A percentile compares a stretch with the other conserved stretches of the same genome.
Evolutionary conservation across 73 alveolate genomes (phyloP).

Genomic region (Diophrys appendiculata): DNA sequence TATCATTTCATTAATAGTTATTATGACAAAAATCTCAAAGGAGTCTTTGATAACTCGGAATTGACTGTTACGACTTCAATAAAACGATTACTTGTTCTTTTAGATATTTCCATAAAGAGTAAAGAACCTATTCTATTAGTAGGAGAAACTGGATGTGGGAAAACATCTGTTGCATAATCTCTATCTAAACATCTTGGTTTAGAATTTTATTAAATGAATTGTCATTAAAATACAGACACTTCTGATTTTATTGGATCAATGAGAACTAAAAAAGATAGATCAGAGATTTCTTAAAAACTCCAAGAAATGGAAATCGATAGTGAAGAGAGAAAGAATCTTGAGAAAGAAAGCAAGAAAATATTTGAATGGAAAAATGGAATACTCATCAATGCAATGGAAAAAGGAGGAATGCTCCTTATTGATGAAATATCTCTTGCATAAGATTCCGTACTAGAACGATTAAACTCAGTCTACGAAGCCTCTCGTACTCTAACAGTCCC

Average conservation of each 20-base stretch:
- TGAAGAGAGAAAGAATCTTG: background rate
- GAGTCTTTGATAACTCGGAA: constrained; percentile 16
- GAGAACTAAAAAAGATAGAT: constrained; percentile 59
- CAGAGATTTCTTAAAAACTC: background rate
- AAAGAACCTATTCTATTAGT: constrained; percentile 98
- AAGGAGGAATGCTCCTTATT: constrained; percentile 93
- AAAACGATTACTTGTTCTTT: constrained; percentile 63
- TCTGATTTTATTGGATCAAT: constrained; percentile 97
- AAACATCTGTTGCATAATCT: constrained; percentile 91
- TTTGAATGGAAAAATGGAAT: constrained; percentile 99
- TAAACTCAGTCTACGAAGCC: constrained; percentile 96
- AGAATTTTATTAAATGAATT: constrained; percentile 86
- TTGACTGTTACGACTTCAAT: constrained; percentile 69
- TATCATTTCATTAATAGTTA: constrained; percentile 73
- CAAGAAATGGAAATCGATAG: background rate
- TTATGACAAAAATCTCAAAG: constrained; percentile 46
- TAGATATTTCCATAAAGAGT: constrained; percentile 87
- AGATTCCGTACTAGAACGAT: constrained; percentile 98
- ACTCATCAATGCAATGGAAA: constrained; percentile 89
- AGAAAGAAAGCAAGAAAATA: background rate
- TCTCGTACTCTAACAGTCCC: constrained; percentile 88
- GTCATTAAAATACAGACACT: constrained; percentile 99
- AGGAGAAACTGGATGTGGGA: constrained; percentile 99
- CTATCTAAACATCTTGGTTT: constrained; percentile 66
- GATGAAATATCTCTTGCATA: constrained; percentile 99